Conservation (phyloP, 352 stramenopile genomes). For the Globisporangium radiosum region DNA sequence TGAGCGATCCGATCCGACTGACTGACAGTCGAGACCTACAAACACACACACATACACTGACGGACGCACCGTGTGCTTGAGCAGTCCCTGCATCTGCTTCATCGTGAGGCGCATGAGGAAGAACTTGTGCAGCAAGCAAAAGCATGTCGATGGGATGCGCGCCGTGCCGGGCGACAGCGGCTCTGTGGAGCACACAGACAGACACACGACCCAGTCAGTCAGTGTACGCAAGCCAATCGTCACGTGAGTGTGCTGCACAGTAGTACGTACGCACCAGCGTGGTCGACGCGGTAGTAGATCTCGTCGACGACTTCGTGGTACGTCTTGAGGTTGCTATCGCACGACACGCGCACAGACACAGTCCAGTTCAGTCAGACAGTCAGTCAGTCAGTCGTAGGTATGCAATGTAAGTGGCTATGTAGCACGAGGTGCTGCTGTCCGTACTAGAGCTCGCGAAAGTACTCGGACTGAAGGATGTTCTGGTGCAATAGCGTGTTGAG, state of each 20-base stretch:
- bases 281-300: conserved; percentile 87
- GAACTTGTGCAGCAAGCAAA: conserved; percentile 96
- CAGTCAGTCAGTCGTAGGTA: background rate
- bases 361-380: background rate
- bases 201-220: background rate
- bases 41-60: background rate
- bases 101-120: conserved; percentile 94
- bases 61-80: conserved; percentile 77
- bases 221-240: background rate
- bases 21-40: no score
- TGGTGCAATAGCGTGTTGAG: conserved; percentile 94
- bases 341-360: background rate
- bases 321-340: conserved; percentile 76
- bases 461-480: conserved; percentile 93
- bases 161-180: conserved; percentile 89
- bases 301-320: conserved; percentile 96
- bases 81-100: conserved; percentile 94
- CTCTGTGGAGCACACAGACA: conserved; percentile 51
- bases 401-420: conserved; percentile 7
- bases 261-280: conserved; percentile 38
- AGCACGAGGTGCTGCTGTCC: no score
- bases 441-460: conserved; percentile 93
- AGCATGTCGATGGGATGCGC: conserved; percentile 91
- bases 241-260: background rate
- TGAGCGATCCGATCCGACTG: no score